Conservation (phyloP, 345 rosid species). For the Eucalyptus curtisii region DNA sequence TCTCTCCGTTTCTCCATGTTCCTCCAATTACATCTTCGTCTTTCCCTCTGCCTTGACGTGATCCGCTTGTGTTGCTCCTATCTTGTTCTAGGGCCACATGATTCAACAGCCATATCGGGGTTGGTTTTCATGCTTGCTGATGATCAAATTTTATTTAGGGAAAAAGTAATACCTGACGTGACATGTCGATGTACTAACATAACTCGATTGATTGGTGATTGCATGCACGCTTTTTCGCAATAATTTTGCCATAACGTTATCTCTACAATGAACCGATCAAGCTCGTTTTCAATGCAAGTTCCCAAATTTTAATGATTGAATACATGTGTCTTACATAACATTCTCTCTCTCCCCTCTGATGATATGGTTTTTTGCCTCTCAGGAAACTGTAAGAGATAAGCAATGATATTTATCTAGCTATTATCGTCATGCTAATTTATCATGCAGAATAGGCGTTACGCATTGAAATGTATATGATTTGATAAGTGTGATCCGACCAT, state of each 20-base stretch:
- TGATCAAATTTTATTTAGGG: neutral
- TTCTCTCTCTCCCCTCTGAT: no score
- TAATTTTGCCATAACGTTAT: neutral
- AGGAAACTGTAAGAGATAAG: neutral
- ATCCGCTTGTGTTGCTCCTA: neutral
- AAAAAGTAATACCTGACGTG: neutral
- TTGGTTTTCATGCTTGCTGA: neutral
- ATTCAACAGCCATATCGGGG: neutral
- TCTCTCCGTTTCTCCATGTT: neutral
- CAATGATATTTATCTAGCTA: neutral
- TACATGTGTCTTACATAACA: neutral
- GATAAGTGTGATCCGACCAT: neutral
- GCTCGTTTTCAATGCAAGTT: neutral
- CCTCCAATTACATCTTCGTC: neutral
- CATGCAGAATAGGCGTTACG: neutral
- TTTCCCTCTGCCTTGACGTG: neutral
- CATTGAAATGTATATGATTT: neutral
- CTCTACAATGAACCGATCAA: neutral
- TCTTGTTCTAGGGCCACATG: neutral
- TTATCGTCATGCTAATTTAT: neutral
- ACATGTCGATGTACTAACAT: neutral
- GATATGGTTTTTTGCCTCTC: neutral
- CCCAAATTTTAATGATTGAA: neutral
- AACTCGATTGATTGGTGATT: neutral
- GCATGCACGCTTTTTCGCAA: neutral